Base-by-base conservation (phyloP, 306 rosid species). In the Cucurbita maxima region DNA sequence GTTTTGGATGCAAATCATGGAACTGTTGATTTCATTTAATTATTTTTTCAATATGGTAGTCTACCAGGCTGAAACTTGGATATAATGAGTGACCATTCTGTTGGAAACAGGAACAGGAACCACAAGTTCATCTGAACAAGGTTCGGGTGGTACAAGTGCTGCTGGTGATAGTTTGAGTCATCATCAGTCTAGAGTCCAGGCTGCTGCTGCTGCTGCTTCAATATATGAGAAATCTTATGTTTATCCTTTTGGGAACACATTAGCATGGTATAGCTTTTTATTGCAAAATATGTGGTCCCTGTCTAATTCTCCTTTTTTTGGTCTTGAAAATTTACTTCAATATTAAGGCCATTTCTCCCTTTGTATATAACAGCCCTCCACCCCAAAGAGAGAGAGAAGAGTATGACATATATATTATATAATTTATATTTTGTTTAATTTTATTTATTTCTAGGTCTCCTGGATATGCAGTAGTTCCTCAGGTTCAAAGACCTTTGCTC, bases 161-260 rank as follows among this genome's bases (percentile, higher is more conserved):
- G 74, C 80, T 66, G 78, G 85, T 78, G 87, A 84, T 84, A 83
- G 69, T 77, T 52, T 86, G 75, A 90, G 88, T 80, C 84, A 75
- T 64, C 95, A 89, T 80, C 95, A 90, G 82, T 89, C 95, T 54
- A 89, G 97, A 82, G 95, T 89, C 66, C 97, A 64, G 85, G 95
- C 98, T 64, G 96, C 96, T n/a, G 96, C 96, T 15, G 87, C 92
- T 5, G 96, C 98, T 36, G 98, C 98, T 70, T 84, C 96, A 52
- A 80, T 89, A 77, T 94, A 94, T 78, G 97, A 87, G 89, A 94
- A 88, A 76, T 94, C 98, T 79, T 80, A 60, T 63, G 87, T 86
- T 43, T 86, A 83, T 79, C 87, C 89, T 54, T 79, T 88, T 48
- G 81, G 90, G 79, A 81, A 81, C 80, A 80, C 95, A 45, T 79